These are phyloP conservation scores for Cladobotryum mycophilum DNA, from an alignment of 2,329 filamentous ascomycete genomes.

Conservation along the genomic window DNA sequence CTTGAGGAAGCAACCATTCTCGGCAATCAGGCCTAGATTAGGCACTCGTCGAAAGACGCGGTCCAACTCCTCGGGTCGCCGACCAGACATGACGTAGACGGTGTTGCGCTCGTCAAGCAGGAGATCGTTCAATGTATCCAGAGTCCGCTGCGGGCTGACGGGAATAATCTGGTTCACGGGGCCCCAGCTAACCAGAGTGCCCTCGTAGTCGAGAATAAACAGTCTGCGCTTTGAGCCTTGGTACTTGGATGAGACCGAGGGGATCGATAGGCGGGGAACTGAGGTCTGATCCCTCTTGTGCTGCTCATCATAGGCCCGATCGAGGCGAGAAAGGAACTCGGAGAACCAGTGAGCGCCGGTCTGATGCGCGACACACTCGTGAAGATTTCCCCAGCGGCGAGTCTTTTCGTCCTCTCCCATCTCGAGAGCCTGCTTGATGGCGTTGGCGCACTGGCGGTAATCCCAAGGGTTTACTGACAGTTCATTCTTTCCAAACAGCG, in stretches of 20 bases:
- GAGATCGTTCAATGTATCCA: conserved; percentile 76
- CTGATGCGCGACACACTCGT: conserved; percentile 68
- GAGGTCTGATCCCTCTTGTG: conserved; percentile 77
- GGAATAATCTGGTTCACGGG: conserved; percentile 79
- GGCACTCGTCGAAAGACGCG: conserved; percentile 78
- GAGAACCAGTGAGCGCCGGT: conserved; percentile 83
- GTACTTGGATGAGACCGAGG: conserved; percentile 60
- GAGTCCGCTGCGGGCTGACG: conserved; percentile 74
- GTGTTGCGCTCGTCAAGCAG: conserved; percentile 73
- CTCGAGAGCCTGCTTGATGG: conserved; percentile 75
- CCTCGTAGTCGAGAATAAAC: conserved; percentile 91
- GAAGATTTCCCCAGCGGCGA: conserved; percentile 66
- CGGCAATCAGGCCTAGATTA: conserved; percentile 81
- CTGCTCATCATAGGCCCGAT: conserved; percentile 76
- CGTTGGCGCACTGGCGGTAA: conserved; percentile 79
- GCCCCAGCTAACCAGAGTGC: conserved; percentile 82
- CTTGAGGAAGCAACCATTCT: conserved; percentile 89
- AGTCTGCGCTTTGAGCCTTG: conserved; percentile 59
- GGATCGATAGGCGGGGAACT: conserved; percentile 75
- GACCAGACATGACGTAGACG: conserved; percentile 90
- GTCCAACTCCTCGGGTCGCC: conserved; percentile 81
- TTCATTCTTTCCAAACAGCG: conserved; percentile 73
- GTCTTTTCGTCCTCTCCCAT: conserved; percentile 72
- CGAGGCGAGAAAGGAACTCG: conserved; percentile 64
- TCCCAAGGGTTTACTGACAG: conserved; percentile 94